These are phyloP conservation scores for Cryphonectria carpinicola DNA, from an alignment of 2,329 filamentous ascomycete species.

Conservation along the genomic window DNA sequence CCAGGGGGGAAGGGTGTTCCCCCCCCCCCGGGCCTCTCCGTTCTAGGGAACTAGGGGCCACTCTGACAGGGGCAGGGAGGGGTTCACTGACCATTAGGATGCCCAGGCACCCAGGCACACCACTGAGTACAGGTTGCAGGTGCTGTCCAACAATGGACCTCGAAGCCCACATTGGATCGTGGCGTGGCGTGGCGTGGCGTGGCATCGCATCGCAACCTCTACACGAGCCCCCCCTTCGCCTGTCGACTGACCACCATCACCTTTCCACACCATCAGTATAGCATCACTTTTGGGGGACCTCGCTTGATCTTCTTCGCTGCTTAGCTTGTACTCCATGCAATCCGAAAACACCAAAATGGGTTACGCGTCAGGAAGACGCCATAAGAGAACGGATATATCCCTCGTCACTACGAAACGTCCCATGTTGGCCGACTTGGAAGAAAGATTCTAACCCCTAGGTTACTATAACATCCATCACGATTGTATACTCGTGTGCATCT, in stretches of 20 bases:
- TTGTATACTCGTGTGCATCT: neutral
- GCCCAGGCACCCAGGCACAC: neutral
- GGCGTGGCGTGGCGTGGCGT: neutral
- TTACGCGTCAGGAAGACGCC: neutral
- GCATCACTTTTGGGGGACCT: neutral
- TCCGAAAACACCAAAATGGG: neutral
- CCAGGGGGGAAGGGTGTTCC: neutral
- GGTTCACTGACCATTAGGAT: neutral
- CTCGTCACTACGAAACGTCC: neutral
- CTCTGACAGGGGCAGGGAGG: neutral
- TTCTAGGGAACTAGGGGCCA: neutral
- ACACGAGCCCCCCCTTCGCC: neutral
- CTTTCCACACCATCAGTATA: neutral
- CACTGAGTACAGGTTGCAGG: neutral
- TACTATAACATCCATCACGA: neutral
- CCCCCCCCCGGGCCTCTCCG: neutral
- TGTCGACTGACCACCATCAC: neutral
- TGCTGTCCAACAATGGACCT: neutral
- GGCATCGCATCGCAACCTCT: neutral
- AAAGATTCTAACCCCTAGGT: neutral
- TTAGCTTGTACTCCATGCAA: neutral
- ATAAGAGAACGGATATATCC: neutral
- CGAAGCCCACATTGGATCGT: constrained; percentile 2
- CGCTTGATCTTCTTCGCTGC: neutral
- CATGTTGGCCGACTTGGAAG: neutral